Conservation (phyloP, 2,329 filamentous ascomycete genomes). For the Coniochaeta sp. region DNA sequence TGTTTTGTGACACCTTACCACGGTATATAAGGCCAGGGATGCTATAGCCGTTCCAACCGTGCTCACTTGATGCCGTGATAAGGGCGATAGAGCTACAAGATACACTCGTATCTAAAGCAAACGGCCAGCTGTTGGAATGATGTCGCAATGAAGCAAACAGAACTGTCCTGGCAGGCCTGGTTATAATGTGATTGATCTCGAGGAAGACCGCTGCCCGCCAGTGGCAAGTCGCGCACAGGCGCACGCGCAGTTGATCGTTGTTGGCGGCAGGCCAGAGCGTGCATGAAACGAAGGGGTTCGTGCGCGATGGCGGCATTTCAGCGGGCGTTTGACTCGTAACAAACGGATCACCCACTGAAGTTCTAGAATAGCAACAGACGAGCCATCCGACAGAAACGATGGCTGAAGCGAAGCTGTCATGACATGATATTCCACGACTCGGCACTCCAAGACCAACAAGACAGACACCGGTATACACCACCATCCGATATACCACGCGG, state of each 20-base stretch:
- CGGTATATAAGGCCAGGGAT: background rate
- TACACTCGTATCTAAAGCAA: too few species aligned
- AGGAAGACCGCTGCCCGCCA: background rate
- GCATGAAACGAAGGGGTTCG: constrained; percentile 1
- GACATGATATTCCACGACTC: too few species aligned
- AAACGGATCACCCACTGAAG: background rate
- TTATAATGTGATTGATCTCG: too few species aligned
- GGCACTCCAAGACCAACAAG: too few species aligned
- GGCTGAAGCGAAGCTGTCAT: too few species aligned
- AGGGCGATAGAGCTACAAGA: background rate
- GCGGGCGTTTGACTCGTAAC: background rate
- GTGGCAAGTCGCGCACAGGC: background rate
- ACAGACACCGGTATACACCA: too few species aligned
- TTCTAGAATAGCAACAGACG: background rate
- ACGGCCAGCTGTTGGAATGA: too few species aligned
- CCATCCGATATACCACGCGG: too few species aligned
- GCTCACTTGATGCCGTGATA: background rate
- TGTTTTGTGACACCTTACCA: background rate
- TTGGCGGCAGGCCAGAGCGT: background rate
- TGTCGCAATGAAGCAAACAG: background rate
- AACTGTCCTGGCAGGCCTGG: background rate
- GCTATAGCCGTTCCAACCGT: too few species aligned
- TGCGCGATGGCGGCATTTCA: background rate
- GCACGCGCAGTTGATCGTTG: background rate
- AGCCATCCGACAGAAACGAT: too few species aligned